A percentile compares a stretch with the other conserved stretches of the same genome.
Conservation (phyloP, 2,329 filamentous ascomycete species). For the Alternaria gansuensis region DNA sequence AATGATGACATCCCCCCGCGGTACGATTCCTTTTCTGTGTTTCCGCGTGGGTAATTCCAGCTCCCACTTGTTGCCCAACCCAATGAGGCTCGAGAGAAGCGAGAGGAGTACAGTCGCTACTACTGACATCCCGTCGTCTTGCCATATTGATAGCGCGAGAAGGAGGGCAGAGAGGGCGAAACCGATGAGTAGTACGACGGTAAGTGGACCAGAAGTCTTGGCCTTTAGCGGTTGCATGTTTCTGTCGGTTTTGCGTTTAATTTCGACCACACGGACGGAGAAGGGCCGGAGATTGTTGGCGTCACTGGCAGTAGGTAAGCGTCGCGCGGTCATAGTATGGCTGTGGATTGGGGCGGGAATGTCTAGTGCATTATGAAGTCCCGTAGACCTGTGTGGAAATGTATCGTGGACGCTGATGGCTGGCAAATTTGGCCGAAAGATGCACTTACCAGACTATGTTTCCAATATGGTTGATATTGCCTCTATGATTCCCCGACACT, state of each 20-base stretch:
- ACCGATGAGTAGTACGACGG: constrained; percentile 57
- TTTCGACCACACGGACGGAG: constrained; percentile 54
- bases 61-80: constrained; percentile 61
- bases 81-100: constrained; percentile 60
- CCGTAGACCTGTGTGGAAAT: constrained; percentile 21
- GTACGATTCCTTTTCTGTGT: constrained; percentile 39
- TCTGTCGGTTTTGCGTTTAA: constrained; percentile 44
- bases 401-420: neutral
- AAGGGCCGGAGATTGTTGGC: constrained; percentile 49
- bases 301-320: constrained; percentile 36
- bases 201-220: constrained; percentile 57
- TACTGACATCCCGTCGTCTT: constrained; percentile 61
- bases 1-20: constrained; percentile 59
- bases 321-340: neutral
- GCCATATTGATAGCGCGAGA: constrained; percentile 56
- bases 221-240: constrained; percentile 51
- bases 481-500: constrained; percentile 58
- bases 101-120: constrained; percentile 60
- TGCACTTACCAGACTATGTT: constrained; percentile 55
- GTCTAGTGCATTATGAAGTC: neutral
- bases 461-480: constrained; percentile 60
- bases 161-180: constrained; percentile 56
- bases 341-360: constrained; percentile 1
- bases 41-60: constrained; percentile 55
- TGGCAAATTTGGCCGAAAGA: constrained; percentile 3